Evolutionary conservation across 768 basidiomycete species (phyloP).

Genomic region (Myochromella boudieri): DNA sequence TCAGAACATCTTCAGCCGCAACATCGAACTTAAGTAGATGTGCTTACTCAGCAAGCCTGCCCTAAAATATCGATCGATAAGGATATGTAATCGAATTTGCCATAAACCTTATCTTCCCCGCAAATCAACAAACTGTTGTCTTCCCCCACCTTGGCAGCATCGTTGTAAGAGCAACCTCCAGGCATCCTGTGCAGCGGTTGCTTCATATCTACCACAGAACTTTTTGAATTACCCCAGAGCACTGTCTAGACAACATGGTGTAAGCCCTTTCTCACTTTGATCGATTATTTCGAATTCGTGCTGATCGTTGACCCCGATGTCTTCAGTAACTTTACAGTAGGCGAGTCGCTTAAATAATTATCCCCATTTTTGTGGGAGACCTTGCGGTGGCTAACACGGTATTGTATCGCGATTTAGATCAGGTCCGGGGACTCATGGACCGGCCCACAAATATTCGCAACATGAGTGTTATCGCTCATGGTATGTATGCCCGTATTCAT

Average conservation of each 20-base stretch:
- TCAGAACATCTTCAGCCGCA: no score
- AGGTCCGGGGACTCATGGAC: constrained; percentile 89
- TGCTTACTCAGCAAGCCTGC: constrained; percentile 24
- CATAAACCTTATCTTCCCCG: constrained; percentile 34
- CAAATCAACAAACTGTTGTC: constrained; percentile 36
- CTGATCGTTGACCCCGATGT: constrained; percentile 29
- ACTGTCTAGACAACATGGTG: constrained; percentile 42
- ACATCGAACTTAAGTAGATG: no score
- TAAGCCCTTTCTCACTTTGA: not conserved
- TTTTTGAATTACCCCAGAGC: constrained; percentile 22
- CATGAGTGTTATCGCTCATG: constrained; percentile 93
- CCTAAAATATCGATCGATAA: constrained; percentile 42
- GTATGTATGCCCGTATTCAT: constrained; percentile 64
- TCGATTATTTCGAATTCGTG: not conserved
- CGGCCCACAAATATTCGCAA: constrained; percentile 89
- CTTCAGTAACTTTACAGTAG: constrained; percentile 80
- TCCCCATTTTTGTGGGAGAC: constrained; percentile 70
- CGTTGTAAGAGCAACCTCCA: constrained; percentile 33
- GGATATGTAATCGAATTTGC: constrained; percentile 28
- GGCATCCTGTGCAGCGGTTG: constrained; percentile 23
- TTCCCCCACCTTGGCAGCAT: constrained; percentile 18
- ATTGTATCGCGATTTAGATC: constrained; percentile 48
- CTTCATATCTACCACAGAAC: constrained; percentile 15
- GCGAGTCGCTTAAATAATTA: constrained; percentile 41
- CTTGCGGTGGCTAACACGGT: constrained; percentile 56